Percentiles rank a stretch among this genome's conserved stretches.
These are phyloP conservation scores for Cercospora beticola DNA, from an alignment of 2,329 filamentous ascomycete genomes.

Conservation along the genomic window DNA sequence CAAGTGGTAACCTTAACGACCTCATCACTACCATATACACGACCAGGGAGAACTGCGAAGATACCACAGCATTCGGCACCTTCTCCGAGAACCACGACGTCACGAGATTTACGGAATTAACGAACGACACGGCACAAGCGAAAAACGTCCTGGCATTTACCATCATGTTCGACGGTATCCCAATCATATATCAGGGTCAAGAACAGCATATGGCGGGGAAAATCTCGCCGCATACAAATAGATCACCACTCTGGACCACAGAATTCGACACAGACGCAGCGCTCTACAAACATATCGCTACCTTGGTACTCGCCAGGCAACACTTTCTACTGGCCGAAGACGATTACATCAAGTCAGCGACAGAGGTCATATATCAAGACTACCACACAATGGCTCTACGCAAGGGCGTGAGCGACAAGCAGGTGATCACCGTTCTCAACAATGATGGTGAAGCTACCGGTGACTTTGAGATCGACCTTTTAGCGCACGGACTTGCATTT, in stretches of 20 bases:
- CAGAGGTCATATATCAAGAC: slow-evolving; percentile 47
- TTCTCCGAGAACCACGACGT: slow-evolving; percentile 47
- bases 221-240: slow-evolving; percentile 36
- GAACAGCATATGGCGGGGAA: slow-evolving; percentile 44
- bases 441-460: slow-evolving; percentile 42
- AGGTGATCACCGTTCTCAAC: slow-evolving; percentile 48
- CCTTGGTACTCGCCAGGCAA: slow-evolving; percentile 46
- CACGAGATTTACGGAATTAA: slow-evolving; percentile 41
- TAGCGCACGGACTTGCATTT: slow-evolving; percentile 33
- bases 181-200: slow-evolving; percentile 46
- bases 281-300: slow-evolving; percentile 44
- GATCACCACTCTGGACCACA: slow-evolving; percentile 42
- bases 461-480: slow-evolving; percentile 38
- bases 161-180: slow-evolving; percentile 45
- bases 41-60: slow-evolving; percentile 40
- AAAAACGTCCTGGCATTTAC: slow-evolving; percentile 43
- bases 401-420: slow-evolving; percentile 42
- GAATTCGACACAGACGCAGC: slow-evolving; percentile 42
- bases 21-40: slow-evolving; percentile 40
- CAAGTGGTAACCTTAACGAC: slow-evolving; percentile 39
- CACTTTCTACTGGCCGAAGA: slow-evolving; percentile 42
- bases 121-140: slow-evolving; percentile 39
- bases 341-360: slow-evolving; percentile 45
- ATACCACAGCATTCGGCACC: slow-evolving; percentile 40
- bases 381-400: slow-evolving; percentile 47